A percentile compares a stretch with the other conserved stretches of the same genome.
Conservation (phyloP, 176 grass and related monocot genomes). For the Phoenix dactylifera region DNA sequence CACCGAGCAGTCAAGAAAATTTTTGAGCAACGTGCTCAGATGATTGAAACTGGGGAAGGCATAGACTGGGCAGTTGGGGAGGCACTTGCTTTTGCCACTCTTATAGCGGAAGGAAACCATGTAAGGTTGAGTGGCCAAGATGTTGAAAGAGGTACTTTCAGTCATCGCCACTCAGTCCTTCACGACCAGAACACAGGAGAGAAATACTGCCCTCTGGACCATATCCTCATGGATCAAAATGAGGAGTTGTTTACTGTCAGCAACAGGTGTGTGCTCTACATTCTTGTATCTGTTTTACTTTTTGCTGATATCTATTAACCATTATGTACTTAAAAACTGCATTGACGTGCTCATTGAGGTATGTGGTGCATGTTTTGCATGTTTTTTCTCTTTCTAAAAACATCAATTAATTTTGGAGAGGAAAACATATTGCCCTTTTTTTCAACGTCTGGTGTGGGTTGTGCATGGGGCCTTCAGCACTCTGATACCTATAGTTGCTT, state of each 20-base stretch:
- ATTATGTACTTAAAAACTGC: neutral
- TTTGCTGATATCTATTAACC: conserved; percentile 8
- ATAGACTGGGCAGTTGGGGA: conserved; percentile 95
- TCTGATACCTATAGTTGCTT: no score
- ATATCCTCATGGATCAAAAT: conserved; percentile 57
- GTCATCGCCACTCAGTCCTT: conserved; percentile 79
- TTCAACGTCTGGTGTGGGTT: no score
- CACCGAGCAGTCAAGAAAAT: conserved; percentile 96
- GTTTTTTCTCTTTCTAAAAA: no score
- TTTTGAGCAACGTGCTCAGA: conserved; percentile 61
- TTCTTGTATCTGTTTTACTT: conserved; percentile 1
- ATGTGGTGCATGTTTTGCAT: no score
- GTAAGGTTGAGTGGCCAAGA: conserved; percentile 94
- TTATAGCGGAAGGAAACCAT: conserved; percentile 90
- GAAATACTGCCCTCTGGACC: conserved; percentile 59
- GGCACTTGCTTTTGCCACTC: conserved; percentile 88
- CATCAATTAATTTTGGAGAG: no score
- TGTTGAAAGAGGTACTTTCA: conserved; percentile 96
- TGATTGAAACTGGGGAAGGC: conserved; percentile 81
- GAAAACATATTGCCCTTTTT: no score
- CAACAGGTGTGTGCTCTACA: conserved; percentile 51
- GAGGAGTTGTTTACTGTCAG: conserved; percentile 80
- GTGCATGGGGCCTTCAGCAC: no score
- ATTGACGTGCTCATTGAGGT: no score
- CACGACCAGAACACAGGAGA: conserved; percentile 79